A percentile compares a stretch with the other conserved stretches of the same genome.
Conservation (phyloP, 2,329 filamentous ascomycete species). For the Cordyceps tenuipes region DNA sequence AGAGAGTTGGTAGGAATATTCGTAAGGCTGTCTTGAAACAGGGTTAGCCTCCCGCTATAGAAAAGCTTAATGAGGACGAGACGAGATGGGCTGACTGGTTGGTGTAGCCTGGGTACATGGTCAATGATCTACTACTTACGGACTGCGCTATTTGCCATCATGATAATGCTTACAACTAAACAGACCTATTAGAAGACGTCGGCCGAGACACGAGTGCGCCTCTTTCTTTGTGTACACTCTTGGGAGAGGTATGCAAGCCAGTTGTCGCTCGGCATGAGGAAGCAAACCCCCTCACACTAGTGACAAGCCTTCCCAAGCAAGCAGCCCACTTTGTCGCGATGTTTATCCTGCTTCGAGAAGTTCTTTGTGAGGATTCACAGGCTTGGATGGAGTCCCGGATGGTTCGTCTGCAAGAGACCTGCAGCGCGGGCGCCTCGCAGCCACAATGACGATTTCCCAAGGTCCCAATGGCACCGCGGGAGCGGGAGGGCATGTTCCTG, state of each 20-base stretch:
- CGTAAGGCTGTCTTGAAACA: neutral
- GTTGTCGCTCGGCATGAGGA: too few relatives aligned
- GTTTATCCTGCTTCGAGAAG: too few relatives aligned
- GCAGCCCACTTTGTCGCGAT: too few relatives aligned
- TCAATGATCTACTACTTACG: too few relatives aligned
- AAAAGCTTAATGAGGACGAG: neutral
- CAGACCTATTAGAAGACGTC: too few relatives aligned
- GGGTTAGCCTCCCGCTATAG: neutral
- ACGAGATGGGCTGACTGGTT: neutral
- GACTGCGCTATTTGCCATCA: neutral
- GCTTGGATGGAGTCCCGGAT: neutral
- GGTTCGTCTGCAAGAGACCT: neutral
- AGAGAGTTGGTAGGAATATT: too few relatives aligned
- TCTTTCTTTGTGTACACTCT: too few relatives aligned
- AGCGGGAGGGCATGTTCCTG: neutral
- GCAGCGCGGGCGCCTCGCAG: neutral
- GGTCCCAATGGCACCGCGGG: neutral
- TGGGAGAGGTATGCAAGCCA: too few relatives aligned
- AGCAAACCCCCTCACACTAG: too few relatives aligned
- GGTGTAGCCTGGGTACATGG: neutral
- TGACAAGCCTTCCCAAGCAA: too few relatives aligned
- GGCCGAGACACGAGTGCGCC: too few relatives aligned
- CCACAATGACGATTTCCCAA: neutral
- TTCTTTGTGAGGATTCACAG: neutral
- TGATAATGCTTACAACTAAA: too few relatives aligned